phyloP scores from a whole-genome alignment of 495 filamentous ascomycete species.

The Xylaria flabelliformis region DNA sequence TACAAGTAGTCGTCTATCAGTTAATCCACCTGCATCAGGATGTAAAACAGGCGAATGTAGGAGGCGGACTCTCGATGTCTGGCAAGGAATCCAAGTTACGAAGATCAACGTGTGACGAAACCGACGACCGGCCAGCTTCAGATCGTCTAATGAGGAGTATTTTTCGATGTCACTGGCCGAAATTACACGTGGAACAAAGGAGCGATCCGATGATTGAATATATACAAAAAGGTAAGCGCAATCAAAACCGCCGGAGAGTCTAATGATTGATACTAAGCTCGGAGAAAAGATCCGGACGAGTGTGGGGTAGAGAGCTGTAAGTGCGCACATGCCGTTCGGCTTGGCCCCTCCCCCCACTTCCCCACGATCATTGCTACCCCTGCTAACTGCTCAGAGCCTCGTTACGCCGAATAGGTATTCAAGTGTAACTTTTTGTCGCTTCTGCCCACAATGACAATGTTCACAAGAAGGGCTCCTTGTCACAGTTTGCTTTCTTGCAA shows the following conservation, averaged over 20 bases:
- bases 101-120: background rate
- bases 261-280: background rate
- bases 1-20: background rate
- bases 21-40: background rate
- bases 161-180: background rate
- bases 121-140: background rate
- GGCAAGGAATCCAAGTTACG: background rate
- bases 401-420: background rate
- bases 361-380: background rate
- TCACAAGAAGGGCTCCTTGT: background rate
- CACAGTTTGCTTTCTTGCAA: background rate
- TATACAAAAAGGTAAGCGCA: background rate
- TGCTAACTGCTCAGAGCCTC: background rate
- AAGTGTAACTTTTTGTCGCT: background rate
- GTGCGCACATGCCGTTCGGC: background rate
- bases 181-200: background rate
- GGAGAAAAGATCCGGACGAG: background rate
- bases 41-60: background rate
- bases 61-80: background rate
- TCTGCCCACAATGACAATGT: background rate
- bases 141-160: background rate
- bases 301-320: constrained; percentile 12
- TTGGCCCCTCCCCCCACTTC: constrained; percentile 1
- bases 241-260: background rate
- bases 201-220: background rate